A percentile compares a stretch with the other conserved stretches of the same genome.
Evolutionary conservation across 1,139 yeast species (phyloP).

Genomic region (Pichia sp.): DNA sequence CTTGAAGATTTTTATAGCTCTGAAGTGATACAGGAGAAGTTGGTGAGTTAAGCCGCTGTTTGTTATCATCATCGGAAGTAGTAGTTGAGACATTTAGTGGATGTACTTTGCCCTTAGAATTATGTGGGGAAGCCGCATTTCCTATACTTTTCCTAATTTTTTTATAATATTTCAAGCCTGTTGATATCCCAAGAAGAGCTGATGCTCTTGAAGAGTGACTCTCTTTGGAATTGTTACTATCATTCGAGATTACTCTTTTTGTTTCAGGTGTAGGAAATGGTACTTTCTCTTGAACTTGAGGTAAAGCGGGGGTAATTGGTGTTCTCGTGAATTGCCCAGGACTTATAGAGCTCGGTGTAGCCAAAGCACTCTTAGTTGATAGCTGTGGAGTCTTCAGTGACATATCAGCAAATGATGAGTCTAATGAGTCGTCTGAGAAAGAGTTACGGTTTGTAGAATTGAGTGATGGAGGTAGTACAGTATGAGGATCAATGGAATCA

Average conservation of each 20-base stretch:
- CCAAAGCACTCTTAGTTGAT: constrained; percentile 1
- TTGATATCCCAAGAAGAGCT: not conserved
- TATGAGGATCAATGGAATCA: constrained; percentile 4
- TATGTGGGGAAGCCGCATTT: not conserved
- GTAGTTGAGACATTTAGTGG: not conserved
- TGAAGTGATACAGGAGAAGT: not conserved
- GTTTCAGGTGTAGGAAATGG: not conserved
- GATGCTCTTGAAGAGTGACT: not conserved
- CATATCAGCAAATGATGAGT: constrained; percentile 11
- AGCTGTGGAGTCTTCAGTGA: constrained; percentile 8
- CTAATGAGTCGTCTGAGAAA: constrained; percentile 11
- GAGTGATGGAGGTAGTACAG: not conserved
- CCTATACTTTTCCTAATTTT: not conserved
- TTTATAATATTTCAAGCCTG: not conserved
- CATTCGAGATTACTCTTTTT: not conserved
- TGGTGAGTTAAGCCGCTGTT: not conserved
- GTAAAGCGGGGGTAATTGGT: not conserved
- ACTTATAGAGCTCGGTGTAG: constrained; percentile 1
- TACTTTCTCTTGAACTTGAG: not conserved
- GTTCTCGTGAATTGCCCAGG: not conserved
- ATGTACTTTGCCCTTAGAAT: not conserved
- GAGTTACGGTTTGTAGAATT: constrained; percentile 4
- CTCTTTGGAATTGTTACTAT: not conserved
- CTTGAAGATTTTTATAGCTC: no score
- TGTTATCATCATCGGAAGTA: not conserved